Base-by-base conservation (phyloP, 2,329 filamentous ascomycete species). In the Colletotrichum musae region DNA sequence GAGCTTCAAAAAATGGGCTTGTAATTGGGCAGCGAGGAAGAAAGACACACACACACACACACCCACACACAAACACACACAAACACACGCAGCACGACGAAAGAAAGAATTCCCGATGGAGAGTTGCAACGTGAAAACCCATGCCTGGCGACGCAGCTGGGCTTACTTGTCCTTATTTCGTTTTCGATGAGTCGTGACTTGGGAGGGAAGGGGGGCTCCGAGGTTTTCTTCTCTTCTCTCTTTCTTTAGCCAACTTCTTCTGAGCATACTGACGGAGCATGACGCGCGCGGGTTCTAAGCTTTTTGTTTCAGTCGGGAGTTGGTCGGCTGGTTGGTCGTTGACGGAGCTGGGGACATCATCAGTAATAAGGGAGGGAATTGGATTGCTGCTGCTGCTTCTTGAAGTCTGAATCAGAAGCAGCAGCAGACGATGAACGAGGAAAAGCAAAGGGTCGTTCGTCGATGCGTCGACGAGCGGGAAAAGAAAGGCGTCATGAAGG, bases 21-120 rank as follows among this genome's bases (percentile, higher is more conserved):
- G 56, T 69, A 70, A 41, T 48, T 67, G 67, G 67, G 62, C 56
- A 45, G 52, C 62, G 66, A 66, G 57, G 48, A 41, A 58, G 24
- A 53, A 39, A 48, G 45, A 36, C 13, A 18, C 15, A 18, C 9
- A 47, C 13, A 18, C 4, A 41, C 59, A 57, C 21, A 2, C 21
- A 24, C 21, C 2, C 21, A 24, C 57, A 57, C 21, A 36, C 13
- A 18, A 18, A 18, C 9, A 47, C 13, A 47, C 4, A 41, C 59
- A 57, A 5, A 47, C 13, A 47, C 4, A 41, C 59, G 51, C 57
- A 57, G 21, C 51, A 32, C 50, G 48, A 56, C 62, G 62, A 65
- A 59, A 50, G 65, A 68, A 53, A 68, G 65, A 68, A 53, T 59
- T 24, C 21, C 18, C 48, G 63, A 54, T 54, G 50, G 63, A 67